Evolutionary conservation across 805 yeast species (phyloP).

Genomic region (Kodamaea sagamina): DNA sequence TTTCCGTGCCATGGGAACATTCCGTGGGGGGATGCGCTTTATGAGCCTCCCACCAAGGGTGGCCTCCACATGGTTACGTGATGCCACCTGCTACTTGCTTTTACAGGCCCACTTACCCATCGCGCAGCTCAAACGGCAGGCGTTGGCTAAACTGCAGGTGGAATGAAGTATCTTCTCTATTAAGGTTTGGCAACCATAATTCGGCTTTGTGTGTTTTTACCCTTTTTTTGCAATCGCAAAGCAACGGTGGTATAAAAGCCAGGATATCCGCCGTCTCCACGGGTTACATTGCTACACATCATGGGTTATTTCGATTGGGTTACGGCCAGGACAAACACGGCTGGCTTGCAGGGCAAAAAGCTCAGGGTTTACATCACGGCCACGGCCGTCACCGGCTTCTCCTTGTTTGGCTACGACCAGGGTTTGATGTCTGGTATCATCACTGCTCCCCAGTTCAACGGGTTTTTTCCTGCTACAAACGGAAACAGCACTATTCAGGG

Average conservation of each 20-base stretch:
- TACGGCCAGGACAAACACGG: slow-evolving; percentile 48
- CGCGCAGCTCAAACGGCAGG: too few relatives aligned
- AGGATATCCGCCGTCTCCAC: too few relatives aligned
- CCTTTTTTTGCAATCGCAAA: neutral
- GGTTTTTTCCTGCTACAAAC: slow-evolving; percentile 41
- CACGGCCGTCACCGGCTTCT: slow-evolving; percentile 33
- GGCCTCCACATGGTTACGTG: too few relatives aligned
- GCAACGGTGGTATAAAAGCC: too few relatives aligned
- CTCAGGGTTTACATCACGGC: slow-evolving; percentile 32
- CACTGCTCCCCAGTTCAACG: slow-evolving; percentile 39
- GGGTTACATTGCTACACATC: neutral
- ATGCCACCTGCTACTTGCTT: too few relatives aligned
- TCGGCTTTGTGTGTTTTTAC: neutral
- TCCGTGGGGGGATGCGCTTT: too few relatives aligned
- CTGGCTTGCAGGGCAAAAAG: slow-evolving; percentile 57
- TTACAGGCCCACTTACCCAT: too few relatives aligned
- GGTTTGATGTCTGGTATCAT: slow-evolving; percentile 49
- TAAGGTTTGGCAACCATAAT: too few relatives aligned
- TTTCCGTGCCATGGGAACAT: too few relatives aligned
- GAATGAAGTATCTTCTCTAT: too few relatives aligned
- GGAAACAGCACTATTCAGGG: slow-evolving; percentile 30
- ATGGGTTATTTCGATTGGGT: slow-evolving; percentile 15
- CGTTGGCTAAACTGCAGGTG: too few relatives aligned
- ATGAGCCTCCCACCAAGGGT: too few relatives aligned
- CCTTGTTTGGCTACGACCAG: slow-evolving; percentile 38